Evolutionary conservation across 106 monocot genomes (phyloP).

Genomic region (Allium cepa): DNA sequence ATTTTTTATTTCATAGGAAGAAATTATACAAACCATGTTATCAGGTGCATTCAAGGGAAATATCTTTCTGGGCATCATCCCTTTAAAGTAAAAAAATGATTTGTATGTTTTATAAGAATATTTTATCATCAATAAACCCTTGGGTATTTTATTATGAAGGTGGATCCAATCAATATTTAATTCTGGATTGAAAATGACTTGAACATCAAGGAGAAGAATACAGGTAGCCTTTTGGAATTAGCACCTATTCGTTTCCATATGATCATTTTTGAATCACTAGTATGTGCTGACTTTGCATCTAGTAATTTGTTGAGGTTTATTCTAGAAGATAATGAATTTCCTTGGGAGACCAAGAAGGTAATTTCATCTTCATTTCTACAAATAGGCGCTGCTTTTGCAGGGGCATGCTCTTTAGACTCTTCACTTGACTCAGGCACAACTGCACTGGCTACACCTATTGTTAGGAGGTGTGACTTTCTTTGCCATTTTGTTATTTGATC

Average conservation of each 20-base stretch:
- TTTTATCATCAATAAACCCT: too few species aligned
- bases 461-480: too few species aligned
- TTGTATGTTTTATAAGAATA: too few species aligned
- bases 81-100: too few species aligned
- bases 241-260: too few species aligned
- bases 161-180: too few species aligned
- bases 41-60: slow-evolving; percentile 40
- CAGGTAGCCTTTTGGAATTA: too few species aligned
- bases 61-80: slow-evolving; percentile 39
- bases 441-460: slow-evolving; percentile 48
- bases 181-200: too few species aligned
- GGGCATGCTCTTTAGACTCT: slow-evolving; percentile 61
- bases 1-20: slow-evolving; percentile 49
- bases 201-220: too few species aligned
- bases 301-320: slow-evolving; percentile 65
- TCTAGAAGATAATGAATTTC: slow-evolving; percentile 52
- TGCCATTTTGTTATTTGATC: too few species aligned
- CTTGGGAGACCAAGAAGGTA: slow-evolving; percentile 55
- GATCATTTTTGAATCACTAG: too few species aligned
- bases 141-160: too few species aligned
- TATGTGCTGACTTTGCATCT: slow-evolving; percentile 66
- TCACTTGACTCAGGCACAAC: slow-evolving; percentile 86
- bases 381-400: slow-evolving; percentile 75
- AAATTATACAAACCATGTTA: slow-evolving; percentile 68
- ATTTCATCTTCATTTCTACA: slow-evolving; percentile 72